Base-by-base conservation (phyloP, 805 yeast species). In the Pichia thaimueangensis region DNA sequence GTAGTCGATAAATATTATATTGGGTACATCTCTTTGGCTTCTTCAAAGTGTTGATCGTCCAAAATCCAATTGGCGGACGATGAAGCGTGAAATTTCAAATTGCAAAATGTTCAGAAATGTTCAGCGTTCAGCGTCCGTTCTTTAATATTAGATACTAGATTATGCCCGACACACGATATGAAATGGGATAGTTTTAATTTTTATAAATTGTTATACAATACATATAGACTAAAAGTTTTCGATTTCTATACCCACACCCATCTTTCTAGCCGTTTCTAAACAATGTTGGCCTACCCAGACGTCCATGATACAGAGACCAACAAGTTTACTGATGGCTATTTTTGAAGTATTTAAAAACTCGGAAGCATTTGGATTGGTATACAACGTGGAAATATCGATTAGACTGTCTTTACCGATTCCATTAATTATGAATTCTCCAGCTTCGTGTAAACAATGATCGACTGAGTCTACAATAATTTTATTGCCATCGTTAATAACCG, bases 241-340 rank as follows among this genome's bases (percentile, higher is more conserved):
- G 11, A 62, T 50, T 1, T 49, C 59, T 3, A 52, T 27, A 9
- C 73, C 74, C n/a, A 62, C 15, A 4, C 50, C 47, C 23, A 35
- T 27, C n/a, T 38, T 23, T 11, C 39, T 48, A 11, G 70, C 67
- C 28, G 45, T 46, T 3, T 57, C 46, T 27, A 73, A 47, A 22
- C 78, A 56, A 20, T 61, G 57, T 23, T 69, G 63, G 1, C 77
- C 84, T 10, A 77, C 69, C 22, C 72, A 60, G 5, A 78, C 64
- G 53, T 80, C 86, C 85, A 80, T 80, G 22, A 78, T 71, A 39
- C 82, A 73, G 30, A 79, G 58, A 0, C 86, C 86, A 6, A 79
- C 86, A 17, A 79, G 57, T 53, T 80, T 80, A 39, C 65, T 69
- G 2, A 79, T 55, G 1, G 72, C 67, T 21, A 78, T 51, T 16